phyloP scores from a whole-genome alignment of 1,139 yeast genomes.

The Meyerozyma guilliermondii region DNA sequence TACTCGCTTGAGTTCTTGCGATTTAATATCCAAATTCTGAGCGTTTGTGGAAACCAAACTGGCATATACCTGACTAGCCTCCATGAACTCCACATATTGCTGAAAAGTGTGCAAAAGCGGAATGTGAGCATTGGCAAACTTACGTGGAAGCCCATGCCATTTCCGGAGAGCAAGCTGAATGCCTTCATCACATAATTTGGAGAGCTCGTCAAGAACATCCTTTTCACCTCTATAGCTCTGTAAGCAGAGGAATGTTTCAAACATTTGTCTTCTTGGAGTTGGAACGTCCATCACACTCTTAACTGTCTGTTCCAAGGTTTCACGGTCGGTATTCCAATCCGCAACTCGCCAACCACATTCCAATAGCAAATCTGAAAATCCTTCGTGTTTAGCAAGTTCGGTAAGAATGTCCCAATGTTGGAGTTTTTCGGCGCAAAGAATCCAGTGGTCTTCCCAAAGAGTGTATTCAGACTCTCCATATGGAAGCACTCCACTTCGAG shows the following conservation, averaged over 20 bases:
- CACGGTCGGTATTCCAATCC: conserved; percentile 95
- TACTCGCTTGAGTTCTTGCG: conserved; percentile 91
- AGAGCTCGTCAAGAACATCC: conserved; percentile 74
- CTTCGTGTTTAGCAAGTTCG: conserved; percentile 96
- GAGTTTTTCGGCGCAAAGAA: conserved; percentile 89
- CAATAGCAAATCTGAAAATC: conserved; percentile 84
- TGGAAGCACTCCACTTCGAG: conserved; percentile 91
- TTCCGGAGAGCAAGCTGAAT: conserved; percentile 87
- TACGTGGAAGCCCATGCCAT: conserved; percentile 85
- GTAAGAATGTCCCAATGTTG: conserved; percentile 98
- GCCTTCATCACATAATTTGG: conserved; percentile 90
- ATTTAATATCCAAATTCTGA: conserved; percentile 84
- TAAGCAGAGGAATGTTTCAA: conserved; percentile 86
- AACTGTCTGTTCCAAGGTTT: conserved; percentile 89
- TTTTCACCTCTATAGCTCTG: conserved; percentile 93
- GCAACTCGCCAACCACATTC: conserved; percentile 99
- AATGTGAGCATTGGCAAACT: conserved; percentile 80
- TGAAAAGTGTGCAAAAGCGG: conserved; percentile 92
- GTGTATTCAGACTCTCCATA: conserved; percentile 94
- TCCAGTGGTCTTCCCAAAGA: conserved; percentile 99
- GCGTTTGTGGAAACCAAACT: conserved; percentile 87
- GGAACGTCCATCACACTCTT: conserved; percentile 98
- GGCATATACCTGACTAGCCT: conserved; percentile 91
- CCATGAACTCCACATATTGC: conserved; percentile 96
- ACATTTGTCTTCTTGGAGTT: conserved; percentile 92